phyloP scores from a whole-genome alignment of 177 flowering plant species.

The Vitis hybrid region DNA sequence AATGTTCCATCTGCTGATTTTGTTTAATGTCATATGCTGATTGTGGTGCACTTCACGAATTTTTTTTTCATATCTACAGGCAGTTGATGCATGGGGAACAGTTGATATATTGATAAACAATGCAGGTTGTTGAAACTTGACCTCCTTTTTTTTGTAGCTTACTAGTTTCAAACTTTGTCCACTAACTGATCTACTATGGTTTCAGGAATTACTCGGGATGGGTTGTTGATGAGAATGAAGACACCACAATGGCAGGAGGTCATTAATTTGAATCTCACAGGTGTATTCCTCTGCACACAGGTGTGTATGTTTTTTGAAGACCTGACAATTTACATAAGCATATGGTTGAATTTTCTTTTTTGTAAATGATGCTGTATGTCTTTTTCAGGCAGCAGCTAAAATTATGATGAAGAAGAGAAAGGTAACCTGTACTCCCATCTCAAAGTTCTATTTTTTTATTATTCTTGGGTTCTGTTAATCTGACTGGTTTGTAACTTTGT shows the following conservation, averaged over 20 bases:
- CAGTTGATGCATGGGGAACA: conserved; percentile 97
- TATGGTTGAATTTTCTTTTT: conserved; percentile 1
- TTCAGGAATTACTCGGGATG: conserved; percentile 91
- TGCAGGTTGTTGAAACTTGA: conserved; percentile 60
- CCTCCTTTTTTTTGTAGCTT: not conserved
- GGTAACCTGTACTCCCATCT: conserved; percentile 37
- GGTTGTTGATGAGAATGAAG: conserved; percentile 95
- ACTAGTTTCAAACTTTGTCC: not conserved
- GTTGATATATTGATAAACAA: conserved; percentile 87
- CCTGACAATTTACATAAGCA: not conserved
- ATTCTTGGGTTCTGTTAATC: conserved; percentile 1
- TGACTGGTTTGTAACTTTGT: not conserved
- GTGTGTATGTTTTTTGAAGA: conserved; percentile 28
- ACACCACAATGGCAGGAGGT: conserved; percentile 93
- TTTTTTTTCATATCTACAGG: conserved; percentile 50
- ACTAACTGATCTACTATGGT: conserved; percentile 15
- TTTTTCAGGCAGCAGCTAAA: conserved; percentile 89
- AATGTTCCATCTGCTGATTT: conserved; percentile 6
- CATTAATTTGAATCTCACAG: conserved; percentile 94
- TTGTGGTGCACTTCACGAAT: conserved; percentile 3
- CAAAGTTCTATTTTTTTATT: not conserved
- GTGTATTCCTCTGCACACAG: conserved; percentile 95
- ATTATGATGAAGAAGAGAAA: conserved; percentile 96
- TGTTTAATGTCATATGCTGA: not conserved
- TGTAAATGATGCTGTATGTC: not conserved